Conservation (phyloP, 2,329 filamentous ascomycete genomes). For the Septoria petroselini region DNA sequence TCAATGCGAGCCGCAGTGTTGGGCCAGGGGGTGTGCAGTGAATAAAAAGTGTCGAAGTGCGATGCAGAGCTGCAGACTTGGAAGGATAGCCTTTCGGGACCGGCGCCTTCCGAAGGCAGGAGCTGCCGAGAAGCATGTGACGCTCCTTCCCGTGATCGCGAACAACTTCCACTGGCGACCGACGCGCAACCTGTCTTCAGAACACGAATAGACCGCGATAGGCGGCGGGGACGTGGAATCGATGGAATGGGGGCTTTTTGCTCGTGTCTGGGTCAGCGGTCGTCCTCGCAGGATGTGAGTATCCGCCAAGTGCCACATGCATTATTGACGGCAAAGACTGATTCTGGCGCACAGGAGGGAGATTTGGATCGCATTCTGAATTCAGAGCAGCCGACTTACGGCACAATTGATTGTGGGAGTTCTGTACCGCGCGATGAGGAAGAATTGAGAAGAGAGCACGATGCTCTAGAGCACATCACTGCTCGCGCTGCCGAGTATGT, state of each 20-base stretch:
- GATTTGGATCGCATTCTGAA: constrained; percentile 49
- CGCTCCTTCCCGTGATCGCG: no score
- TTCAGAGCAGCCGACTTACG: constrained; percentile 45
- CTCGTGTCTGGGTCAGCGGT: constrained; percentile 27
- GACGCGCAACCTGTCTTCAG: no score
- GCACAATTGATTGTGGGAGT: constrained; percentile 41
- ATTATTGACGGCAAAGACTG: constrained; percentile 26
- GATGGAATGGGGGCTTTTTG: constrained; percentile 14
- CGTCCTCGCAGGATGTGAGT: constrained; percentile 46
- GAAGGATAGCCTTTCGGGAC: no score
- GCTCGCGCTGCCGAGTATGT: constrained; percentile 50
- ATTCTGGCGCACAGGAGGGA: constrained; percentile 36
- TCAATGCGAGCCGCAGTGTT: neutral
- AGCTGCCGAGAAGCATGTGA: no score
- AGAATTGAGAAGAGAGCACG: constrained; percentile 48
- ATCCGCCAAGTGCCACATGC: neutral
- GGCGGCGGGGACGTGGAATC: neutral
- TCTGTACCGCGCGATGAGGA: constrained; percentile 47
- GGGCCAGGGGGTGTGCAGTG: neutral
- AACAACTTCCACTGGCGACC: no score
- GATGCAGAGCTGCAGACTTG: neutral
- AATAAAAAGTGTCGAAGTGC: neutral
- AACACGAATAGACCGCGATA: no score
- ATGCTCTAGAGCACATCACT: constrained; percentile 50
- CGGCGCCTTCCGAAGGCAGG: no score